These are phyloP conservation scores for Sicyos edulis DNA, from an alignment of 306 rosid genomes.

Conservation along the genomic window DNA sequence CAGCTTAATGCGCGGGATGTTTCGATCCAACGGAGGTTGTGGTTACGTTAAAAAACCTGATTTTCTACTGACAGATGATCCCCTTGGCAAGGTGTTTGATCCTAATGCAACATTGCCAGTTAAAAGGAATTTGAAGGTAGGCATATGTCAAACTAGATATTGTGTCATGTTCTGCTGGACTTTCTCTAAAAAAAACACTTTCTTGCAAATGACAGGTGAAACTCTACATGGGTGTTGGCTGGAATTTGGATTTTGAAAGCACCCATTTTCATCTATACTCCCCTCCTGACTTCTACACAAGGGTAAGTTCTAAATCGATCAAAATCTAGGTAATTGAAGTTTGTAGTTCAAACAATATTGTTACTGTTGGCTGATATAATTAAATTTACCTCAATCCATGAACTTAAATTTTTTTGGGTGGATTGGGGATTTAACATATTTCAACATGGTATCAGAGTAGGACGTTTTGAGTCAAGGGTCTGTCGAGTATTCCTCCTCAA, in stretches of 20 bases:
- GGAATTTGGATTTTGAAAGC: slow-evolving; percentile 45
- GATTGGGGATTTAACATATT: too few relatives aligned
- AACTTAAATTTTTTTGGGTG: too few relatives aligned
- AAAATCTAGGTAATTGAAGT: slow-evolving; percentile 3
- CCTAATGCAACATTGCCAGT: slow-evolving; percentile 43
- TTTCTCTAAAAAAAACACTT: not conserved
- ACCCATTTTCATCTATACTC: slow-evolving; percentile 56
- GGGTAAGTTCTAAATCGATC: slow-evolving; percentile 31
- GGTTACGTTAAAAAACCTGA: slow-evolving; percentile 78
- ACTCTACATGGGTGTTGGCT: slow-evolving; percentile 51
- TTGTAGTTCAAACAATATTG: not conserved
- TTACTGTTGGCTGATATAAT: too few relatives aligned
- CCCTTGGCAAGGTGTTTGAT: slow-evolving; percentile 46
- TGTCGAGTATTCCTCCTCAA: too few relatives aligned
- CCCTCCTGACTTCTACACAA: slow-evolving; percentile 83
- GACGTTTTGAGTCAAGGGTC: too few relatives aligned
- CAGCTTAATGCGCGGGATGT: slow-evolving; percentile 82
- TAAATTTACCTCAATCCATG: too few relatives aligned
- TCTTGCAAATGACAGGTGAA: slow-evolving; percentile 50
- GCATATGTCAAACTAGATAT: slow-evolving; percentile 20
- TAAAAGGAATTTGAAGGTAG: slow-evolving; percentile 58
- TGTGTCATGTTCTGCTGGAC: slow-evolving; percentile 6
- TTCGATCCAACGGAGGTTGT: slow-evolving; percentile 77
- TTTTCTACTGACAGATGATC: slow-evolving; percentile 43
- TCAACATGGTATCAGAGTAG: too few relatives aligned